Base-by-base conservation (phyloP, 2,329 filamentous ascomycete genomes). In the Ophiostoma tasmaniense region DNA sequence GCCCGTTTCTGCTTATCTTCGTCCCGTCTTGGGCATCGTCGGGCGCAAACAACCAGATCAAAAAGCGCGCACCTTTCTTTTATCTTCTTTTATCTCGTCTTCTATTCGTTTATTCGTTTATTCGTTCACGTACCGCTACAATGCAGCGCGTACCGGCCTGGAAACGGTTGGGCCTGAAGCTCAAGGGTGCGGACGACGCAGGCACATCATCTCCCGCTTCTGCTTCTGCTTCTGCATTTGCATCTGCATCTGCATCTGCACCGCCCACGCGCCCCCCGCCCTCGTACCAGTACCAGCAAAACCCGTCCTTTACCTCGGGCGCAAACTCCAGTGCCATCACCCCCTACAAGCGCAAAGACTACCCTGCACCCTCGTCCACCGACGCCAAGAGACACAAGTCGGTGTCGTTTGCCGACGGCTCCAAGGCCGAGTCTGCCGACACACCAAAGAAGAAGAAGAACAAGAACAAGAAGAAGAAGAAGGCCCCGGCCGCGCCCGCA, bases 111-210 rank as follows among this genome's bases (percentile, higher is more conserved):
- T 33, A 33, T 33, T n/a, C n/a, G n/a, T n/a, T n/a, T n/a, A 73
- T 80, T 22, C 20, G 8, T n/a, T 52, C 45, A 79, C 73, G 74
- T 75, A 71, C 76, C 80, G 73, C 77, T 75, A 78, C 80, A 78
- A 75, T 78, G 71, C 80, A 80, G 76, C 80, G 80, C 74, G 79
- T 84, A 71, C 85, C 85, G 69, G 84, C 84, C 72, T 87, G 85
- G 85, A 87, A 87, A 76, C 82, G 83, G 80, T 82, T 87, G 81
- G 85, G 85, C 78, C 82, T 87, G 76, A 86, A 86, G 80, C 84
- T 87, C 78, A 87, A 87, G 78, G 77, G 75, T 70, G 76, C 75
- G 73, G 76, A 79, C 42, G 78, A 76, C 66, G 77, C 76, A 52
- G 75, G 76, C 73, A 71, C 74, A 71, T 71, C 74, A 70, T 70